Evolutionary conservation across 2,329 filamentous ascomycete genomes (phyloP).

Genomic region (Aureobasidium sp.): DNA sequence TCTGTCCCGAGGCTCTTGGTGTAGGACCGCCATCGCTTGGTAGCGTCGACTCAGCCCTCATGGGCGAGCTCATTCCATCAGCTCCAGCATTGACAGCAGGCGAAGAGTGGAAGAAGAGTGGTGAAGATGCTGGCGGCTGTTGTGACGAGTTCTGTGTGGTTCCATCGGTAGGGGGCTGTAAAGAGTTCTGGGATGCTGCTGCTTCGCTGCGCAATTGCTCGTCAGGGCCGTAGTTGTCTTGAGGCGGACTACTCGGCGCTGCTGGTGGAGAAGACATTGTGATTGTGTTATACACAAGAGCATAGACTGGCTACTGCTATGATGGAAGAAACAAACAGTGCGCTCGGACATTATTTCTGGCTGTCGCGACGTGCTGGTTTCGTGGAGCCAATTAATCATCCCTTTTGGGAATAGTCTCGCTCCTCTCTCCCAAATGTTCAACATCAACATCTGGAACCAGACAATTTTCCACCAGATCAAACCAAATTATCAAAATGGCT

Average conservation of each 20-base stretch:
- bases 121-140: constrained; percentile 56
- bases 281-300: constrained; percentile 15
- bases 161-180: constrained; percentile 36
- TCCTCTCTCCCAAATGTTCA: not conserved
- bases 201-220: constrained; percentile 38
- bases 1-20: constrained; percentile 57
- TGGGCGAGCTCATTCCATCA: constrained; percentile 44
- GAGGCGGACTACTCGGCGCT: constrained; percentile 42
- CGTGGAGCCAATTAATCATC: not conserved
- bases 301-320: not conserved
- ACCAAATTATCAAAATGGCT: constrained; percentile 51
- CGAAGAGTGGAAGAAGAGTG: constrained; percentile 67
- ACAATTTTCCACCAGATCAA: not conserved
- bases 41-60: constrained; percentile 35
- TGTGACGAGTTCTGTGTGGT: constrained; percentile 38
- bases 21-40: constrained; percentile 57
- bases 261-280: constrained; percentile 57
- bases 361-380: constrained; percentile 1
- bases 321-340: constrained; percentile 10
- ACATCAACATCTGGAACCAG: constrained; percentile 3
- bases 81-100: constrained; percentile 37
- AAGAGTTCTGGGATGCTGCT: constrained; percentile 30
- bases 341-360: not conserved
- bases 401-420: not conserved
- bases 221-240: constrained; percentile 30